Evolutionary conservation across 768 basidiomycete species (phyloP).

Genomic region (Mycena amicta): DNA sequence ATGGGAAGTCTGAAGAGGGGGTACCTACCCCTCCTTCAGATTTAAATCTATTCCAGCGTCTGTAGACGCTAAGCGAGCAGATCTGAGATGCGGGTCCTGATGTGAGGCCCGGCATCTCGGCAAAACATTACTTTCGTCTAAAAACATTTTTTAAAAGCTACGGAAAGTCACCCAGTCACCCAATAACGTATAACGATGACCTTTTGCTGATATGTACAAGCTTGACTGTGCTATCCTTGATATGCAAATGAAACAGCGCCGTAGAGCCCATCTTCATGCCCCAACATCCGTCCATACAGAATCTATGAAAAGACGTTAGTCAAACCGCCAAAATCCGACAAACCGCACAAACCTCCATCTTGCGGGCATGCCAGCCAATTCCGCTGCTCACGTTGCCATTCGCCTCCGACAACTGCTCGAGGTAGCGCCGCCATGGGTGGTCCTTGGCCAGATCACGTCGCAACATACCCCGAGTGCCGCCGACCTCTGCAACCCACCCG

Average conservation of each 20-base stretch:
- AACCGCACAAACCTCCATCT: constrained; percentile 85
- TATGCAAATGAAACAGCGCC: constrained; percentile 95
- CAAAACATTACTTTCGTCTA: no score
- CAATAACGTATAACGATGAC: no score
- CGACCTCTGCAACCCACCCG: constrained; percentile 67
- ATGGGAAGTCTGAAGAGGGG: no score
- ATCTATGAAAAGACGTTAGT: constrained; percentile 46
- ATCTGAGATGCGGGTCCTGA: no score
- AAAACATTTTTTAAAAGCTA: no score
- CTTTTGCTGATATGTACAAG: neutral
- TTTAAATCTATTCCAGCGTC: no score
- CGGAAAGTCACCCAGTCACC: no score
- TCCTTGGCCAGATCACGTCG: constrained; percentile 56
- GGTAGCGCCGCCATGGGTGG: constrained; percentile 72
- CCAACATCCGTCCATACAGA: constrained; percentile 86
- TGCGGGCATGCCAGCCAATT: constrained; percentile 93
- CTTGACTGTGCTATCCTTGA: constrained; percentile 61
- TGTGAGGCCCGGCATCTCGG: no score
- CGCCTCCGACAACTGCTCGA: constrained; percentile 73
- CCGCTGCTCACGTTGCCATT: constrained; percentile 91
- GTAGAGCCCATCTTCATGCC: constrained; percentile 90
- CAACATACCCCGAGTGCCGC: constrained; percentile 47
- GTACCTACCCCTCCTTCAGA: no score
- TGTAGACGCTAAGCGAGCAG: no score
- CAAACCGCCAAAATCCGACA: constrained; percentile 11